Conservation (phyloP, 2,329 filamentous ascomycete species). For the Arthroderma sp. region DNA sequence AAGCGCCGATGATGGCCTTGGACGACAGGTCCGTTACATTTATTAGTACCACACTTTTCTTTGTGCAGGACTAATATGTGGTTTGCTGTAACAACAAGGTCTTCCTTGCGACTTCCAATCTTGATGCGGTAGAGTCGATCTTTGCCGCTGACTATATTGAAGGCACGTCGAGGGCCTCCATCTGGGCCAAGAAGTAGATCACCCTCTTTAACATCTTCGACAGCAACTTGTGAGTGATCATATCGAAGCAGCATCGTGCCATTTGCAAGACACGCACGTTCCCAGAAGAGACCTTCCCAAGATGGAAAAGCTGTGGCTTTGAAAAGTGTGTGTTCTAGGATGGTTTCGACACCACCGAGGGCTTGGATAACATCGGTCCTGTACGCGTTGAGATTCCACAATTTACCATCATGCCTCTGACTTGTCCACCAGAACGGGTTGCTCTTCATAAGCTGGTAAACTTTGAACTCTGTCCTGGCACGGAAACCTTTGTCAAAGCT, state of each 20-base stretch:
- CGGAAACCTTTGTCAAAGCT: conserved; percentile 99
- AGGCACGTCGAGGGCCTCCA: conserved; percentile 37
- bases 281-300: conserved; percentile 95
- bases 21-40: too few relatives aligned
- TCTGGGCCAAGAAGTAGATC: conserved; percentile 41
- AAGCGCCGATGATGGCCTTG: too few relatives aligned
- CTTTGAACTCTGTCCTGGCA: conserved; percentile 89
- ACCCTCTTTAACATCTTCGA: conserved; percentile 40
- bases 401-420: conserved; percentile 88
- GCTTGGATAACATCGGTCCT: conserved; percentile 95
- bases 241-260: conserved; percentile 29
- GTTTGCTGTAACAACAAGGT: conserved; percentile 40
- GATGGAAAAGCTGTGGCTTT: conserved; percentile 93
- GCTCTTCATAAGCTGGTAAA: conserved; percentile 97
- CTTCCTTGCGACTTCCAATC: conserved; percentile 32
- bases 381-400: conserved; percentile 96
- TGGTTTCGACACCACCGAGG: conserved; percentile 90
- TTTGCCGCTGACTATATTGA: conserved; percentile 39
- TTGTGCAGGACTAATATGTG: conserved; percentile 39
- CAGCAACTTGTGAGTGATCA: conserved; percentile 35
- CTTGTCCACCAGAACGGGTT: conserved; percentile 99
- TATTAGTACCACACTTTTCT: conserved; percentile 18
- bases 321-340: conserved; percentile 91
- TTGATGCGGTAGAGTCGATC: conserved; percentile 41
- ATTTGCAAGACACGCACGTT: conserved; percentile 42